Percentiles rank a stretch among this genome's conserved stretches.
Conservation (phyloP, 2,329 filamentous ascomycete genomes). For the Curvularia lunata region DNA sequence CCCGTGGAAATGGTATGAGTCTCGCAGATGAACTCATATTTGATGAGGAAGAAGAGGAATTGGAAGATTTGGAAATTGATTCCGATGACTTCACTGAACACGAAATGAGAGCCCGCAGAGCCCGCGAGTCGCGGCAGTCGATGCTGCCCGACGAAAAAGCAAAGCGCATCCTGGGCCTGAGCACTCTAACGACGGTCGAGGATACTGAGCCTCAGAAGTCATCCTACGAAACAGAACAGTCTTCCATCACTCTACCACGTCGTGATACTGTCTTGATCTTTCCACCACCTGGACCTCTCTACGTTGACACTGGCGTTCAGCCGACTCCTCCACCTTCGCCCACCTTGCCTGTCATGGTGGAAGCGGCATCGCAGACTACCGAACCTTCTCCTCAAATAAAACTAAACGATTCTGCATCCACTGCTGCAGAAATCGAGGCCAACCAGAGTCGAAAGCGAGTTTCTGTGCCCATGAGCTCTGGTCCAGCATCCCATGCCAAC, state of each 20-base stretch:
- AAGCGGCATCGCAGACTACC: conserved; percentile 30
- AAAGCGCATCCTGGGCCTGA: conserved; percentile 54
- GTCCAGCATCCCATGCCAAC: conserved; percentile 20
- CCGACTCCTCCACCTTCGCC: conserved; percentile 84
- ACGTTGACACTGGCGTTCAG: conserved; percentile 79
- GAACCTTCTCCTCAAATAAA: conserved; percentile 32
- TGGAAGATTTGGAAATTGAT: conserved; percentile 65
- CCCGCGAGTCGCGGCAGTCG: conserved; percentile 51
- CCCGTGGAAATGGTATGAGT: conserved; percentile 71
- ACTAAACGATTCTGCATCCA: conserved; percentile 24
- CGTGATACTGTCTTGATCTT: conserved; percentile 41
- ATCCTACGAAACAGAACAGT: conserved; percentile 29
- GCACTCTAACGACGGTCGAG: conserved; percentile 23
- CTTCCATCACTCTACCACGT: conserved; percentile 33
- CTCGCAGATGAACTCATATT: conserved; percentile 91
- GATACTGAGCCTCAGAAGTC: conserved; percentile 36
- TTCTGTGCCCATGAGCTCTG: conserved; percentile 41
- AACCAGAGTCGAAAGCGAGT: conserved; percentile 77
- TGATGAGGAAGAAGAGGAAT: conserved; percentile 67
- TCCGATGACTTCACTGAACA: conserved; percentile 64
- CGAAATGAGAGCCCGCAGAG: conserved; percentile 49
- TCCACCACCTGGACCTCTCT: conserved; percentile 54
- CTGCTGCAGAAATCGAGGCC: conserved; percentile 64
- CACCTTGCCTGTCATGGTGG: conserved; percentile 43
- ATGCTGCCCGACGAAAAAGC: conserved; percentile 54